These are phyloP conservation scores for Lactarius sp. DNA, from an alignment of 768 basidiomycete species.

Conservation along the genomic window DNA sequence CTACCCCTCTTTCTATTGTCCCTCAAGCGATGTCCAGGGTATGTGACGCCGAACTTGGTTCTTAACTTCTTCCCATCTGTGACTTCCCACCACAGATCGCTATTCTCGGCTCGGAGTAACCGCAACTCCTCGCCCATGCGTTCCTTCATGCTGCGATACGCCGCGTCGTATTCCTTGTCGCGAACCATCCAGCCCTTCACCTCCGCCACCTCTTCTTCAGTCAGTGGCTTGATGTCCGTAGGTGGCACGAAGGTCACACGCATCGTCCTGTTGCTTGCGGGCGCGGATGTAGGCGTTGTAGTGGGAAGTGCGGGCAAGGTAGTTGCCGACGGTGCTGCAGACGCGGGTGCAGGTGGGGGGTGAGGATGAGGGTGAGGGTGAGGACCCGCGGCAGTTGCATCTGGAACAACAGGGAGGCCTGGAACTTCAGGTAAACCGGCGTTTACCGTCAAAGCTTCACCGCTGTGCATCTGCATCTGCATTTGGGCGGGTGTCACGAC, in stretches of 20 bases:
- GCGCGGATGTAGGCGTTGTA: conserved; percentile 37
- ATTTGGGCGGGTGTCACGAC: conserved; percentile 17
- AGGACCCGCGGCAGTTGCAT: conserved; percentile 25
- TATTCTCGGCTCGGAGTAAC: conserved; percentile 39
- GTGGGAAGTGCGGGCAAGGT: conserved; percentile 39
- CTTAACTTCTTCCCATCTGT: conserved; percentile 43
- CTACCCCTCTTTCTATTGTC: conserved; percentile 49
- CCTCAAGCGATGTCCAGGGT: conserved; percentile 43
- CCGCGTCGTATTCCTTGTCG: conserved; percentile 55
- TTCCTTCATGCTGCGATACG: conserved; percentile 45
- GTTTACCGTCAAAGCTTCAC: conserved; percentile 13
- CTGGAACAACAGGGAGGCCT: conserved; percentile 15
- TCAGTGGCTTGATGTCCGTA: conserved; percentile 45
- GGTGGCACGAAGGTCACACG: conserved; percentile 59
- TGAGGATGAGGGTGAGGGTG: conserved; percentile 7
- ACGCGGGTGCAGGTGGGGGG: conserved; percentile 25
- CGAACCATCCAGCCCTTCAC: conserved; percentile 59
- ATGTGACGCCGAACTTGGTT: conserved; percentile 47
- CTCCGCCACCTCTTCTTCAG: conserved; percentile 44
- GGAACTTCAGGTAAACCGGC: conserved; percentile 19
- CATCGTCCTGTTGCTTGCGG: conserved; percentile 54
- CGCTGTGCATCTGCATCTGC: conserved; percentile 20
- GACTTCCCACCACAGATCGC: conserved; percentile 62
- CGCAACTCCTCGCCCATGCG: conserved; percentile 49
- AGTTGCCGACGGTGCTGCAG: conserved; percentile 25